Conservation (phyloP, 148 eudicot genomes). For the Chenopodium quinoa region DNA sequence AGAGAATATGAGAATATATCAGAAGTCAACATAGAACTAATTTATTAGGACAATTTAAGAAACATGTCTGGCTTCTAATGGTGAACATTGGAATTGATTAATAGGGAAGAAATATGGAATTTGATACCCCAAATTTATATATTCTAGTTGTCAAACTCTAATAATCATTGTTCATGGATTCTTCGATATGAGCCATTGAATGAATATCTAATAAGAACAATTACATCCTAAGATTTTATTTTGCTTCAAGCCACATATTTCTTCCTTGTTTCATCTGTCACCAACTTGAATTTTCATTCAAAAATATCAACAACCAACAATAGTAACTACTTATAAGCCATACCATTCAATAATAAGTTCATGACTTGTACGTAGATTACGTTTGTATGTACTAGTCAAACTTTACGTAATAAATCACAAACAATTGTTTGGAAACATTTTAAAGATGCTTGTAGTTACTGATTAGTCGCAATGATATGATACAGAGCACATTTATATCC, state of each 20-base stretch:
- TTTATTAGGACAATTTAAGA: background rate
- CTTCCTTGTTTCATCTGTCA: background rate
- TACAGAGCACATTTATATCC: too few species aligned
- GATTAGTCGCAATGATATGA: too few species aligned
- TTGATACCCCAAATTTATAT: slow-evolving; percentile 2
- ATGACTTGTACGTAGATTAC: background rate
- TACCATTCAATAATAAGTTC: background rate
- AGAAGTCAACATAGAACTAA: background rate
- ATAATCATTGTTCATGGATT: slow-evolving; percentile 6
- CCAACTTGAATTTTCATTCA: background rate
- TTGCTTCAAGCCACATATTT: slow-evolving; percentile 11
- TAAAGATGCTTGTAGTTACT: background rate
- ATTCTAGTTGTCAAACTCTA: background rate
- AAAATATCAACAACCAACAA: background rate
- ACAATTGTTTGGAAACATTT: background rate
- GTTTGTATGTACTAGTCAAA: background rate
- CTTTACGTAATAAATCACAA: background rate
- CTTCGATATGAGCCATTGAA: slow-evolving; percentile 8
- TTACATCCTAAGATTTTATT: background rate
- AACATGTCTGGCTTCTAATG: background rate
- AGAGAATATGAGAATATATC: background rate
- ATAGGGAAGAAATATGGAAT: background rate
- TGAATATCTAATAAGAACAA: background rate
- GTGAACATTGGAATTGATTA: background rate
- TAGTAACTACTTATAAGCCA: background rate